Evolutionary conservation across 2,329 filamentous ascomycete species (phyloP), one percentile per base, ranked within the genome.

Genomic region (Cytospora leucostoma): DNA sequence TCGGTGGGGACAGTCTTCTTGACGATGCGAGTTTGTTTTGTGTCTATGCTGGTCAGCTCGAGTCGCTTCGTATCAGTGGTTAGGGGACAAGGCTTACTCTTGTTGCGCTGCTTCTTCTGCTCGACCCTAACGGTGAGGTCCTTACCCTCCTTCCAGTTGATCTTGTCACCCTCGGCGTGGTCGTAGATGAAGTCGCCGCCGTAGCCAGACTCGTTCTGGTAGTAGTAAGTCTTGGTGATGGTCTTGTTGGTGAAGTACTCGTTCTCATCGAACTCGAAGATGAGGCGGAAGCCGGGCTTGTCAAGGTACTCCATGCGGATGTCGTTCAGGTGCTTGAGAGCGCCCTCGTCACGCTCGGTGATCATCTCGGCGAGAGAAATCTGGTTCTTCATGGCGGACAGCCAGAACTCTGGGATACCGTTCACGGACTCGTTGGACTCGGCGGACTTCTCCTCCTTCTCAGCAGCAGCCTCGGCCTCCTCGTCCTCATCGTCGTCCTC

Each of bases 311-410:
- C 94, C 94, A 99, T 97, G 75, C 94, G 93, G 72, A 99, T 92
- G 75, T 99, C 94, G 69, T 85, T 89, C 63, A 99, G 84, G 74
- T 89, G 84, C 81, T 96, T 96, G 64, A 99, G 88, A 59, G 93
- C 95, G 70, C 87, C 88, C 85, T 99, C 95, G 75, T 99, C 95
- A 69, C 93, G 91, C 73, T 98, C 95, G 72, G 95, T 99, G 76
- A 99, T 97, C 87, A 97, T 97, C 80, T 99, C 96, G 62, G 94
- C 92, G 62, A 99, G 88, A 35, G 93, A 96, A 73, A 95, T 87
- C 77, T 97, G 94, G 84, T 99, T 99, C 86, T 99, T 99, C 94
- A 99, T 98, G 71, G 96, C 94, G 66, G 94, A 97, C 57, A 99
- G 85, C 95, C 95, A 99, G 85, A 99, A 99, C 80, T 99, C 95